phyloP scores from a whole-genome alignment of 208 protist species.

The Balamuthia mandrillaris region DNA sequence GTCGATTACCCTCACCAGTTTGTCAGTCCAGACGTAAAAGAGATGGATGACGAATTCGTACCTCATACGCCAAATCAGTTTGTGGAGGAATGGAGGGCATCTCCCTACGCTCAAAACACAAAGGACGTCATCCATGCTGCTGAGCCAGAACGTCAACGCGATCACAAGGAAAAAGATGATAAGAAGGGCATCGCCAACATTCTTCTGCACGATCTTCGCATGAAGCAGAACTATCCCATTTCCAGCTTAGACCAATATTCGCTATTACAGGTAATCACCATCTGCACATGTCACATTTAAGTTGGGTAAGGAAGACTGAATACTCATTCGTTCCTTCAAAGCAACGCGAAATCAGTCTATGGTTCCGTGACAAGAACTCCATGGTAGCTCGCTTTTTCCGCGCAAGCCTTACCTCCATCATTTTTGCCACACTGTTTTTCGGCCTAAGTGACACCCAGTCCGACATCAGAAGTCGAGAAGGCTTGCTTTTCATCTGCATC shows the following conservation, averaged over 20 bases:
- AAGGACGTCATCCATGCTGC: too few species aligned
- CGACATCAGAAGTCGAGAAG: background rate
- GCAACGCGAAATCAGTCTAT: background rate
- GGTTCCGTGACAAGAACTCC: background rate
- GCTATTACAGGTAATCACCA: too few species aligned
- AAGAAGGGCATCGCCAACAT: too few species aligned
- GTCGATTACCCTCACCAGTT: background rate
- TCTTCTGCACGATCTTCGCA: background rate
- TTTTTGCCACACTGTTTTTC: background rate
- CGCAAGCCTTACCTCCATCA: background rate
- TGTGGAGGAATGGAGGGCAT: too few species aligned
- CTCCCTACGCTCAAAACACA: too few species aligned
- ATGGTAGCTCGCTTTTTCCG: background rate
- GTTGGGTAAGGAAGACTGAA: background rate
- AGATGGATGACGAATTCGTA: too few species aligned
- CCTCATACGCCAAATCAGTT: too few species aligned
- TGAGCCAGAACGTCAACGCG: too few species aligned
- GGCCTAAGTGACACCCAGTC: background rate
- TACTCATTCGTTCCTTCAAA: too few species aligned
- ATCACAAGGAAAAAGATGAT: too few species aligned
- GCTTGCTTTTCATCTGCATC: conserved; percentile 19
- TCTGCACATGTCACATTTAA: background rate
- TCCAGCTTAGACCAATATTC: background rate
- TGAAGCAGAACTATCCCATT: background rate
- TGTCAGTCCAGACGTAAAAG: too few species aligned